Evolutionary conservation across 73 alveolate genomes (phyloP).

Genomic region (Tetrahymena elliotti): DNA sequence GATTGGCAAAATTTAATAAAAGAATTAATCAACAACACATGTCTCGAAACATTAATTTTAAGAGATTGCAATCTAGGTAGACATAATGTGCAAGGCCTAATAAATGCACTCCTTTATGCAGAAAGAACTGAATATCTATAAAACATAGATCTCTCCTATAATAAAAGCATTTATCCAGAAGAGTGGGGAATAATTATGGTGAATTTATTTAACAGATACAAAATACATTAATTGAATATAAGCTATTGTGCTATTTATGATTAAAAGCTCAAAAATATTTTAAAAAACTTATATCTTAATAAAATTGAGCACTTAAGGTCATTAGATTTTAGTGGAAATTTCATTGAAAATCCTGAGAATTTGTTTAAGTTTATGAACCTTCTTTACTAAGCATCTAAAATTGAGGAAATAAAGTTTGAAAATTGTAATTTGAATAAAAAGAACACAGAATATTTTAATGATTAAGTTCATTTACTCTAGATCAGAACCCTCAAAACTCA

Average conservation of each 20-base stretch:
- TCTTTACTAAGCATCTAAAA: background rate
- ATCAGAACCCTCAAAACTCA: background rate
- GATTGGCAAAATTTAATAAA: background rate
- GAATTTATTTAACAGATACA: background rate
- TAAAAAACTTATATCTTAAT: background rate
- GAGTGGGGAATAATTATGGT: background rate
- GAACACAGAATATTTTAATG: background rate
- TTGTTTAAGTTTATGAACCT: background rate
- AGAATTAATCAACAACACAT: background rate
- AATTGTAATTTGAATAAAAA: background rate
- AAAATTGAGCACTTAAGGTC: background rate
- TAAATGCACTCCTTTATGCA: background rate
- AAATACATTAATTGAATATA: background rate
- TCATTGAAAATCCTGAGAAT: background rate
- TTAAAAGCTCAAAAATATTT: background rate
- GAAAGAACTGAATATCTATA: background rate
- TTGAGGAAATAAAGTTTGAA: background rate
- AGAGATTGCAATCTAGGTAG: background rate
- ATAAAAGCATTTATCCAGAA: background rate
- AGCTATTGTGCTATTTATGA: background rate
- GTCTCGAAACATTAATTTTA: background rate
- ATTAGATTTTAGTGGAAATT: background rate
- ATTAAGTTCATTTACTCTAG: background rate
- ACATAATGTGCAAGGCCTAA: background rate
- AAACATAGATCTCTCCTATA: background rate